A percentile compares a stretch with the other conserved stretches of the same genome.
phyloP scores from a whole-genome alignment of 2,329 filamentous ascomycete genomes.

The Erysiphe pisi region DNA sequence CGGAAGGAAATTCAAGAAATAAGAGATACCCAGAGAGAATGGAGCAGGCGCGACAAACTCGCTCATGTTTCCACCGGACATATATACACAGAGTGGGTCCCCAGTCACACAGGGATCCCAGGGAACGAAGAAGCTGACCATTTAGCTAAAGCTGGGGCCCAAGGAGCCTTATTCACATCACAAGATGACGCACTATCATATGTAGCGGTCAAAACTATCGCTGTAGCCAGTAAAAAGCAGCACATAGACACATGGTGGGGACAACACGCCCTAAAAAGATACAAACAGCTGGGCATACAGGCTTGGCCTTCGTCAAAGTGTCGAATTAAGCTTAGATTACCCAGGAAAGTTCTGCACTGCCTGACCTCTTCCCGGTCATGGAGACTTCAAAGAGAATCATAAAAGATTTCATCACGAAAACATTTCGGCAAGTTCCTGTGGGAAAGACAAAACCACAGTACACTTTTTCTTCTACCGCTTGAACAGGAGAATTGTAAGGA shows the following conservation, averaged over 20 bases:
- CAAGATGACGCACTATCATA: too few relatives aligned
- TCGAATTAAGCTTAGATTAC: background rate
- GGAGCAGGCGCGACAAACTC: too few relatives aligned
- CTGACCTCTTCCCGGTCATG: background rate
- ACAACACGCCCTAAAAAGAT: background rate
- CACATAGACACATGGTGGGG: background rate
- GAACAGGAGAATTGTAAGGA: background rate
- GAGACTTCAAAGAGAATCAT: background rate
- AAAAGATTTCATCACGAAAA: slow-evolving; percentile 3
- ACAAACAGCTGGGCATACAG: background rate
- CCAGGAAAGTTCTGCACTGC: background rate
- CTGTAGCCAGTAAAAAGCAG: background rate
- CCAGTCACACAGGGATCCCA: too few relatives aligned
- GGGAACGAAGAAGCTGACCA: too few relatives aligned
- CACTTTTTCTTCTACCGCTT: too few relatives aligned
- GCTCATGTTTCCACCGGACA: too few relatives aligned
- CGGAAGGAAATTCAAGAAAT: too few relatives aligned
- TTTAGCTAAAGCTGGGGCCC: too few relatives aligned
- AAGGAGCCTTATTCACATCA: too few relatives aligned
- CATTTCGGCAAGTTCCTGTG: background rate
- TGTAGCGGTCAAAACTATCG: background rate
- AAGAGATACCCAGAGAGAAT: too few relatives aligned
- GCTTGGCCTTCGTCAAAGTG: background rate
- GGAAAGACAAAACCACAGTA: too few relatives aligned
- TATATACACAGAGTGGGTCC: too few relatives aligned